These are phyloP conservation scores for Aspergillus bombycis DNA, from an alignment of 2,329 filamentous ascomycete genomes.

Conservation along the genomic window DNA sequence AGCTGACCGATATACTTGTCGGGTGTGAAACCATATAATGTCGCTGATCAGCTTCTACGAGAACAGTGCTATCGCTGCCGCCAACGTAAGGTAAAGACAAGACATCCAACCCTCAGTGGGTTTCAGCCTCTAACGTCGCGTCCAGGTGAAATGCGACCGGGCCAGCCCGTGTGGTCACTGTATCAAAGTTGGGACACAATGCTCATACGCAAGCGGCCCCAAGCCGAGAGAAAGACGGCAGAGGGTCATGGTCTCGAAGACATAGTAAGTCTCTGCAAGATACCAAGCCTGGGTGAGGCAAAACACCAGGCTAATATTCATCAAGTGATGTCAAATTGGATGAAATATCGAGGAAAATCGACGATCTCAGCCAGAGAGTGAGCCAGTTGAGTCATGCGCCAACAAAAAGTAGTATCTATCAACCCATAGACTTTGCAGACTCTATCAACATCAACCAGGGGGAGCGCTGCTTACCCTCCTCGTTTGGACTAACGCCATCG, in stretches of 20 bases:
- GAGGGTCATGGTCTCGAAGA: constrained; percentile 15
- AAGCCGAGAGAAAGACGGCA: constrained; percentile 14
- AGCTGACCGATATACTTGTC: too few species aligned
- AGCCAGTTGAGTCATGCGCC: constrained; percentile 2
- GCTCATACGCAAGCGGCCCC: constrained; percentile 7
- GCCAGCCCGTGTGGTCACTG: constrained; percentile 13
- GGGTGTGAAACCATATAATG: neutral
- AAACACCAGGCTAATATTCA: neutral
- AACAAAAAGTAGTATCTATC: too few species aligned
- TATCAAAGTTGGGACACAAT: constrained; percentile 6
- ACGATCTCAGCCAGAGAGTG: constrained; percentile 11
- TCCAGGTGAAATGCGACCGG: constrained; percentile 10
- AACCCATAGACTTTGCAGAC: too few species aligned
- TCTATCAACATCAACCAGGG: too few species aligned
- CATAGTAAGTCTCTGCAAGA: constrained; percentile 11
- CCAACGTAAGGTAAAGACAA: constrained; percentile 9
- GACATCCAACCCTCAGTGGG: neutral
- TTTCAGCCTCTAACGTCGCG: neutral
- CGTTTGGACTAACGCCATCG: neutral
- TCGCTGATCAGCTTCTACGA: neutral
- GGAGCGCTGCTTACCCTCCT: too few species aligned
- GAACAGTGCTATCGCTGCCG: constrained; percentile 15
- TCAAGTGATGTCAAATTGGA: constrained; percentile 13
- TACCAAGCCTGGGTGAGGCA: neutral
- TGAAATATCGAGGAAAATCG: constrained; percentile 15